Evolutionary conservation across 495 filamentous ascomycete genomes (phyloP).

Genomic region (Aspergillus campestris): DNA sequence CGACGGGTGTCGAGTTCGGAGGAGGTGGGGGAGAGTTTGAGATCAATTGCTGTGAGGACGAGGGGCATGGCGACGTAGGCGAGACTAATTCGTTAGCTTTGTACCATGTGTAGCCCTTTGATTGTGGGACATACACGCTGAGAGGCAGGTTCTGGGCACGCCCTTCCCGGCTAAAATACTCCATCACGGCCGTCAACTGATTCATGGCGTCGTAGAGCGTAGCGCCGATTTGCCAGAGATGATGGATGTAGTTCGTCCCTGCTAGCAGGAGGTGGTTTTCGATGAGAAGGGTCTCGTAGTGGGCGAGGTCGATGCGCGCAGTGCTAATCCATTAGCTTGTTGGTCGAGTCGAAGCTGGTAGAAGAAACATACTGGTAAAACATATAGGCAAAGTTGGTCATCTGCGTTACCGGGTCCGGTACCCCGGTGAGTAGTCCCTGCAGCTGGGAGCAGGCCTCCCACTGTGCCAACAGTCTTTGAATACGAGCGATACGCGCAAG

Average conservation of each 20-base stretch:
- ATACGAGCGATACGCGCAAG: conserved; percentile 10
- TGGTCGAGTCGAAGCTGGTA: neutral
- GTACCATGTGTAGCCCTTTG: too few relatives aligned
- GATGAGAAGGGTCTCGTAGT: conserved; percentile 18
- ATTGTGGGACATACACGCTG: conserved; percentile 29
- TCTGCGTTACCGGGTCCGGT: conserved; percentile 27
- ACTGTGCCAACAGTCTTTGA: conserved; percentile 12
- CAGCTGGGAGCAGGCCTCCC: conserved; percentile 11
- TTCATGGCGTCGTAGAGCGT: conserved; percentile 16
- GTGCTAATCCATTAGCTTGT: conserved; percentile 5
- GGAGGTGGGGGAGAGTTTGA: conserved; percentile 23
- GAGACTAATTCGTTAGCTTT: too few relatives aligned
- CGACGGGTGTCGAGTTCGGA: conserved; percentile 13
- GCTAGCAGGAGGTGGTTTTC: conserved; percentile 16
- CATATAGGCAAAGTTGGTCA: conserved; percentile 41
- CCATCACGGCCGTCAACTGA: conserved; percentile 18
- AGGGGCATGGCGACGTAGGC: conserved; percentile 29
- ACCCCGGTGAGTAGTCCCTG: neutral
- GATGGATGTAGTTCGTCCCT: conserved; percentile 7
- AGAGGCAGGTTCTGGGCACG: conserved; percentile 19
- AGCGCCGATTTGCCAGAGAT: conserved; percentile 9
- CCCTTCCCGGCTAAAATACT: conserved; percentile 22
- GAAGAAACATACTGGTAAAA: conserved; percentile 37
- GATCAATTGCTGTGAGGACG: conserved; percentile 25
- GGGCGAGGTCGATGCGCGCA: conserved; percentile 20